phyloP scores from a whole-genome alignment of 2,329 filamentous ascomycete species.

The Drechmeria coniospora region DNA sequence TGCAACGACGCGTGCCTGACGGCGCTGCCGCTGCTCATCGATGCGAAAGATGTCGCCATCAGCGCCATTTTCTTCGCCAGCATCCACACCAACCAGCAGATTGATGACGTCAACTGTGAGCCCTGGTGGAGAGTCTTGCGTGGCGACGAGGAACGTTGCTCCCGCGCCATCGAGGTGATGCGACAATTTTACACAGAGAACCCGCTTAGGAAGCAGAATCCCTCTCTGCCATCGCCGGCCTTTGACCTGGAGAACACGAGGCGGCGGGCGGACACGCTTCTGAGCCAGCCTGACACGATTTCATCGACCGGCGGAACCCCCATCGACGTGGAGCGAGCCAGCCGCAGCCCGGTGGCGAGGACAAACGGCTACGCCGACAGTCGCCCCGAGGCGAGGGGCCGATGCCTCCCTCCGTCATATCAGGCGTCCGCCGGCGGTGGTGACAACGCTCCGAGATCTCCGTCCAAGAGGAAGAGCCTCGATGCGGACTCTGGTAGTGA shows the following conservation, averaged over 20 bases:
- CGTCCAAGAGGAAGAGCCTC: slow-evolving; percentile 26
- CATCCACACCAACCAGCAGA: slow-evolving; percentile 54
- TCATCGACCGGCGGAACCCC: slow-evolving; percentile 35
- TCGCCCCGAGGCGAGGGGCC: slow-evolving; percentile 7
- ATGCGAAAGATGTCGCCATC: slow-evolving; percentile 67
- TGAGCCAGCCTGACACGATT: slow-evolving; percentile 26
- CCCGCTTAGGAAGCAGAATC: slow-evolving; percentile 41
- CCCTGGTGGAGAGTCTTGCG: slow-evolving; percentile 79
- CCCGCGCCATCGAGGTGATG: slow-evolving; percentile 62
- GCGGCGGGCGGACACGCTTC: slow-evolving; percentile 27
- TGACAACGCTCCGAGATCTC: slow-evolving; percentile 18
- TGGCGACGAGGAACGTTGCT: slow-evolving; percentile 55
- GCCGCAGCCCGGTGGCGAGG: slow-evolving; percentile 29
- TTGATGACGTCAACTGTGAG: slow-evolving; percentile 60
- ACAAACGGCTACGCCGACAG: slow-evolving; percentile 23
- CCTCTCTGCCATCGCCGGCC: slow-evolving; percentile 35
- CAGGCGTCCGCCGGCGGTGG: slow-evolving; percentile 16
- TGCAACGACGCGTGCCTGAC: slow-evolving; percentile 84
- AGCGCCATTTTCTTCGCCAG: slow-evolving; percentile 78
- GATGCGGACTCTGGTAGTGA: slow-evolving; percentile 17
- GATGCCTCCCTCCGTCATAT: slow-evolving; percentile 8
- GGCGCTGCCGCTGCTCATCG: slow-evolving; percentile 66
- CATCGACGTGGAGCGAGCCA: slow-evolving; percentile 29
- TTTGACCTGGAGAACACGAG: slow-evolving; percentile 42
- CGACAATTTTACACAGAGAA: slow-evolving; percentile 52